phyloP scores from a whole-genome alignment of 495 filamentous ascomycete genomes.

The Penicillium silybi region DNA sequence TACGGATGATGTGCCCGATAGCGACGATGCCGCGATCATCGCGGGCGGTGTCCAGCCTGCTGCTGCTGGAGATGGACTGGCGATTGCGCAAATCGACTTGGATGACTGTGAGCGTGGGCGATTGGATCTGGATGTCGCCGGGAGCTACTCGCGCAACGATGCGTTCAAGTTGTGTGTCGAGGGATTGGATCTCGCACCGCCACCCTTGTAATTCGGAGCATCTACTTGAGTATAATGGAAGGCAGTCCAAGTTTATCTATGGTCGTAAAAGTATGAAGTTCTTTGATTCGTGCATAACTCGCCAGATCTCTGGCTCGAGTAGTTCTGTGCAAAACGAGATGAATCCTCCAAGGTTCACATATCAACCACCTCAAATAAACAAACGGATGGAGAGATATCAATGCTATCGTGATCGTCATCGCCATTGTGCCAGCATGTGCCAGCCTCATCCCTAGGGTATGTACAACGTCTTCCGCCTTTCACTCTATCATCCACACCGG shows the following conservation, averaged over 20 bases:
- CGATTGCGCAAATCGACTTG: constrained; percentile 50
- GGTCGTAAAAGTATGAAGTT: background rate
- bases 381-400: constrained; percentile 18
- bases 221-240: background rate
- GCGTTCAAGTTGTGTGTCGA: constrained; percentile 72
- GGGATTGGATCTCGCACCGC: constrained; percentile 67
- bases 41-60: background rate
- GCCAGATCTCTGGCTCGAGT: background rate
- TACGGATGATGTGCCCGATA: constrained; percentile 43
- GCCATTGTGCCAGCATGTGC: constrained; percentile 10
- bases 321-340: background rate
- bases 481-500: constrained; percentile 73
- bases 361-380: constrained; percentile 4
- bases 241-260: background rate
- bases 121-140: constrained; percentile 65
- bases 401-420: constrained; percentile 18
- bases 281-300: background rate
- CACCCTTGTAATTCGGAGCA: constrained; percentile 23
- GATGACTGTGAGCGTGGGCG: constrained; percentile 59
- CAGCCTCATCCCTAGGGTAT: constrained; percentile 7
- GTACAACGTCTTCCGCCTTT: constrained; percentile 6
- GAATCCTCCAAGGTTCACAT: background rate
- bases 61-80: constrained; percentile 27
- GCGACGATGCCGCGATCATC: background rate
- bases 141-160: constrained; percentile 75